Conservation (phyloP, 768 basidiomycete genomes). For the Tricholoma terreum region DNA sequence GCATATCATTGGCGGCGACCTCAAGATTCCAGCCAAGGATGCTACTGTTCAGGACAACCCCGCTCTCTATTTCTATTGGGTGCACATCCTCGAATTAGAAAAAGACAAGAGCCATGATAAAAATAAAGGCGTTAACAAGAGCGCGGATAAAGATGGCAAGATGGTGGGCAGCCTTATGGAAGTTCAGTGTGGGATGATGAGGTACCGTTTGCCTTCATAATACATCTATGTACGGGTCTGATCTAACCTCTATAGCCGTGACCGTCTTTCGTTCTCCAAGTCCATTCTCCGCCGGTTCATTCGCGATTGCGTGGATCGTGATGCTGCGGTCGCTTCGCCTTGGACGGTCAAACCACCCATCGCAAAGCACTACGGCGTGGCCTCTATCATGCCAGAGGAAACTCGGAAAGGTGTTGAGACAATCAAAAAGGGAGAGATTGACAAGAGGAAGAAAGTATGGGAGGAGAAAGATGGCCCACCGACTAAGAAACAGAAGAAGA, state of each 20-base stretch:
- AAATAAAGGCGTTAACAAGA: slow-evolving; percentile 51
- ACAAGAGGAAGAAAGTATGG: slow-evolving; percentile 90
- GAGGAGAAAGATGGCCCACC: slow-evolving; percentile 84
- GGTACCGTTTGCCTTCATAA: slow-evolving; percentile 42
- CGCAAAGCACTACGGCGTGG: slow-evolving; percentile 81
- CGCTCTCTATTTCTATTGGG: slow-evolving; percentile 79
- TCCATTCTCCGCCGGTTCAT: slow-evolving; percentile 96
- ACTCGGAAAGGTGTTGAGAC: slow-evolving; percentile 74
- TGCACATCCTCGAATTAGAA: slow-evolving; percentile 78
- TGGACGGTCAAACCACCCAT: slow-evolving; percentile 92
- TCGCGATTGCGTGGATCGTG: slow-evolving; percentile 91
- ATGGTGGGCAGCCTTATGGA: slow-evolving; percentile 80
- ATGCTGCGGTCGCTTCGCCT: slow-evolving; percentile 88
- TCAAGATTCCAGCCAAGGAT: slow-evolving; percentile 71
- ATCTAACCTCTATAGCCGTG: slow-evolving; percentile 57
- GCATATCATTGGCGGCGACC: slow-evolving; percentile 76
- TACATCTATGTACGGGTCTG: neutral
- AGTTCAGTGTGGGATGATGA: slow-evolving; percentile 76
- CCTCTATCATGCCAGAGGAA: slow-evolving; percentile 82
- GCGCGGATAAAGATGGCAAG: slow-evolving; percentile 51
- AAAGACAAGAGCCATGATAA: slow-evolving; percentile 66
- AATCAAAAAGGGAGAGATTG: slow-evolving; percentile 84
- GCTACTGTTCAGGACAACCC: slow-evolving; percentile 75
- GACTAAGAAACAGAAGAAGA: slow-evolving; percentile 78
- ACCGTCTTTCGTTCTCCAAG: slow-evolving; percentile 94